Base-by-base conservation (phyloP, 2,329 filamentous ascomycete species). In the Trichoderma polysporum region DNA sequence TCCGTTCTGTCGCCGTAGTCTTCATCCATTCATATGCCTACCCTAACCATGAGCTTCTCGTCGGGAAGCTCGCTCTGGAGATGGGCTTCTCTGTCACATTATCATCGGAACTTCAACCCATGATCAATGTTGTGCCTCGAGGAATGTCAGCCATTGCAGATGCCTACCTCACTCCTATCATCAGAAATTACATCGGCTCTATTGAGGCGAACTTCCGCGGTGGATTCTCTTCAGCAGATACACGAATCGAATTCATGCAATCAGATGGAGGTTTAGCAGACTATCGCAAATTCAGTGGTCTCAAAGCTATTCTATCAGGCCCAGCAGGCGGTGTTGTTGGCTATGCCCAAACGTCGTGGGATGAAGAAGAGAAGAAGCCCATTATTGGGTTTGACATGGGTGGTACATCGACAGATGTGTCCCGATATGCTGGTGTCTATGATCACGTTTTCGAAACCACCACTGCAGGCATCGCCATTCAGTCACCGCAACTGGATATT, bases 301-400 rank as follows among this genome's bases (percentile, higher is more conserved):
- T 92, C 6, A 85, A 87, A 69, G 89, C 89, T 0, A 91, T 93
- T 47, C 76, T 93, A 0, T 91, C 88, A 1, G 91, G 91, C 0
- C 91, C 91, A 4, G 91, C 91, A n/a, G 91, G 90, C 17, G 91
- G 91, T 54, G 90, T 93, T 0, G 90, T 93, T 0, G 91, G 91
- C 2, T 92, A 92, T 75, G 90, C 90, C 3, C 81, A 90, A 13
- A 92, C 91, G 0, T 90, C 87, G 1, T 93, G 90, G 76, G 90
- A 93, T 68, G 82, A 86, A 0, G 79, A 86, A 13, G 90, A 89
- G 50, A 86, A 85, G 70, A 89, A 81, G 0, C 90, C 91, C 0
- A 86, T 93, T 2, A 92, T 93, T 70, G 91, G 91, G 0, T 93
- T 93, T 71, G 91, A 93, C 70, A 93, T 79, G 77, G 79, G 79